These are phyloP conservation scores for Nicotiana tomentosiformis DNA, from an alignment of 257 asterid species.

Conservation along the genomic window DNA sequence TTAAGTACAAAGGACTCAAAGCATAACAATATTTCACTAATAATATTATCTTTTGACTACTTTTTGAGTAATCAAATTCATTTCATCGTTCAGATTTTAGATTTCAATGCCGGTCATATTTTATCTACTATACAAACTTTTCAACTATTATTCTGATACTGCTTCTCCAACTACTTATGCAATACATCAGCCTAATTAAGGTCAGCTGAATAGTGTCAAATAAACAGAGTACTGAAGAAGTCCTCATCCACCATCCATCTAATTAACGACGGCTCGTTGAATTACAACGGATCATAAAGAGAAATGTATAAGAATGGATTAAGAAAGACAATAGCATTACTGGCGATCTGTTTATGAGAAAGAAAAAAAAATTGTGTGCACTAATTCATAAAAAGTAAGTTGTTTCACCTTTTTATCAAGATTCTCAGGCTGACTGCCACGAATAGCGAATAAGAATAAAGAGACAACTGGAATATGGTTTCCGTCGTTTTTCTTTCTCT, in stretches of 20 bases:
- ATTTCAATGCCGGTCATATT: not conserved
- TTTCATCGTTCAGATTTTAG: not conserved
- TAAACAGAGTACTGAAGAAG: not conserved
- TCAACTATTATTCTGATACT: not conserved
- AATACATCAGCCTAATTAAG: too few species aligned
- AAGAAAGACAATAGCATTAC: not conserved
- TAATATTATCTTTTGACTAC: too few species aligned
- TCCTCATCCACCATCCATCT: not conserved
- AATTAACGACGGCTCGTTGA: too few species aligned
- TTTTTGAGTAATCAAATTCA: not conserved
- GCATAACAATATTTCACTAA: too few species aligned
- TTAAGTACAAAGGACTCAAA: too few species aligned
- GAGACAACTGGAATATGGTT: not conserved
- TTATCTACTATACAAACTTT: too few species aligned
- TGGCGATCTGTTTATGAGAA: not conserved
- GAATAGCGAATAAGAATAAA: constrained; percentile 7
- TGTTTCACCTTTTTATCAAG: not conserved
- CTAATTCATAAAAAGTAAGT: not conserved
- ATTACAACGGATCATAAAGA: not conserved
- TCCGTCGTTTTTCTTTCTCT: not conserved
- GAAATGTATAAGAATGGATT: too few species aligned
- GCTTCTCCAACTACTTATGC: too few species aligned
- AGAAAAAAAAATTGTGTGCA: not conserved
- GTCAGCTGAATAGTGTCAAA: not conserved
- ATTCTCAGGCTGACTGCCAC: not conserved